Base-by-base conservation (phyloP, 108 stramenopile species). In the Poteriospumella lacustris region DNA sequence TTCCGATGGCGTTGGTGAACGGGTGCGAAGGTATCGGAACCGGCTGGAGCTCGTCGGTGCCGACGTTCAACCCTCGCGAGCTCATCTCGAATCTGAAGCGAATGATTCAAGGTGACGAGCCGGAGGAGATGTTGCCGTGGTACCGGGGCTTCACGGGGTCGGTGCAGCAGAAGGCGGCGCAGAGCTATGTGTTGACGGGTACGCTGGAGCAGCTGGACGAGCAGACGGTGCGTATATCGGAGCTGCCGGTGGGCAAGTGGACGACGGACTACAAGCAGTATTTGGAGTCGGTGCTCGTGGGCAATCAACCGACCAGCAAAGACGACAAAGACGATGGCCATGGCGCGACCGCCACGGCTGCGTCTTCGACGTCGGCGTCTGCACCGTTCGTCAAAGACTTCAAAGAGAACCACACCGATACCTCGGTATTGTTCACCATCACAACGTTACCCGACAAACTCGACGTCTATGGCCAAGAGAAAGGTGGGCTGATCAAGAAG, bases 11-110 rank as follows among this genome's bases (percentile, higher is more conserved):
- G 33, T 87, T 90, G 2, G 87, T 89, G 41, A 91, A 91, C 62
- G 89, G 89, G 38, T 84, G 88, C 0, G 95, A 96, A 43, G 99
- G 99, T 67, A 99, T 99, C 76, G 99, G 99, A 36, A 99, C 98
- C 1, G 98, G 98, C 9, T 98, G 94, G 91, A 92, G 92, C 29
- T 86, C 92, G 44, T 73, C 42, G 31, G 84, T 89, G 47, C 89
- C 89, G 0, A 85, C 77, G 76, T 93, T 94, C 80, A 68, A 88
- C 75, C 95, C 97, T 0, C 87, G 92, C 2, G 91, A 93, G 3
- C 84, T 99, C 70, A 95, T 99, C 78, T 76, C 76, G 42, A 93
- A 94, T 76, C 75, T 99, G 34, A 90, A 93, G 36, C 82, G 84
- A 52, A 90, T 89, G 86, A 88, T 99, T 78, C 79, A 87, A 3